phyloP scores from a whole-genome alignment of 2,329 filamentous ascomycete species.

The Colletotrichum endophyticum region DNA sequence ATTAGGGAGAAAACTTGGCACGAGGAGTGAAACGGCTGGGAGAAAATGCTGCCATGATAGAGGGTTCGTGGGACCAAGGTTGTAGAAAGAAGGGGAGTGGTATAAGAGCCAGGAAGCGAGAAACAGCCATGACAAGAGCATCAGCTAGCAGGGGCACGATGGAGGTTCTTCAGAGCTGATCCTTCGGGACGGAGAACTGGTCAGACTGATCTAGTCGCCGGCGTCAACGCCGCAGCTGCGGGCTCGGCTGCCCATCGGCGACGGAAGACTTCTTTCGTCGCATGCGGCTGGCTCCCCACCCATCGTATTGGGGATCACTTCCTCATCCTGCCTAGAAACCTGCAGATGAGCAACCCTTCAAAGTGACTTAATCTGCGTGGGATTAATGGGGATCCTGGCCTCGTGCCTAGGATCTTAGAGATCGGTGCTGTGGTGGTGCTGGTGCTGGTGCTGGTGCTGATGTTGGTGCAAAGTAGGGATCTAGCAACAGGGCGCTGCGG shows the following conservation, averaged over 20 bases:
- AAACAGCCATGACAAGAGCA: background rate
- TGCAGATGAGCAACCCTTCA: background rate
- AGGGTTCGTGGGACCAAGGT: background rate
- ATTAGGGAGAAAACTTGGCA: background rate
- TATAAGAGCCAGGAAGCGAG: background rate
- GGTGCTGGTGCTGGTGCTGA: background rate
- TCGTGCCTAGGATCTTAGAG: background rate
- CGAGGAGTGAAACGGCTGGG: background rate
- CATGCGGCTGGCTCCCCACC: background rate
- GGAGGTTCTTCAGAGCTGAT: background rate
- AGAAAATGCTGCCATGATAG: background rate
- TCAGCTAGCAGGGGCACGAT: background rate
- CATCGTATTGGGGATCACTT: background rate
- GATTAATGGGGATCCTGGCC: background rate
- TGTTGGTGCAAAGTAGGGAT: background rate
- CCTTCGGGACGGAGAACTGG: background rate
- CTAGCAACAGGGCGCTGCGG: background rate
- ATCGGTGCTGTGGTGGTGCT: background rate
- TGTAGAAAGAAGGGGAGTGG: background rate
- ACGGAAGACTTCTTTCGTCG: background rate
- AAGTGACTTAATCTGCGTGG: background rate
- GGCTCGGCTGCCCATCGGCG: background rate
- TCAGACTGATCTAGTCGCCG: background rate
- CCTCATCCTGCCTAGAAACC: background rate
- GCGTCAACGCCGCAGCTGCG: background rate